Evolutionary conservation across 257 asterid genomes (phyloP), one percentile per base, ranked within the genome.

Genomic region (Ocimum tenuiflorum): DNA sequence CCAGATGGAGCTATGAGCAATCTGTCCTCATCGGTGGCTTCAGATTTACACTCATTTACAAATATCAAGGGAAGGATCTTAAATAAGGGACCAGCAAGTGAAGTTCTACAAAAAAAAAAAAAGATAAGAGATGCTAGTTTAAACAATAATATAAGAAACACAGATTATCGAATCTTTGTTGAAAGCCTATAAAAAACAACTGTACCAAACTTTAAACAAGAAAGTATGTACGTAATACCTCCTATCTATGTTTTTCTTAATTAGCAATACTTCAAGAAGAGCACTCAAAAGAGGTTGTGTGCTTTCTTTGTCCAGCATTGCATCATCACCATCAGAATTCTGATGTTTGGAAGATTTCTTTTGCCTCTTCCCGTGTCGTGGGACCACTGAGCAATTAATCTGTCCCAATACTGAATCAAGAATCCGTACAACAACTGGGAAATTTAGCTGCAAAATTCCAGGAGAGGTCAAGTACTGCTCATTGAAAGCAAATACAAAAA

Each of bases 221-320:
- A 52, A 15, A 57, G 69, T 31, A 43, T 35, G 75, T 47, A 62
- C 27, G 43, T 20, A 74, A 46, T 45, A 89, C 99, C 99, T 87
- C 83, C 78, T 88, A 41, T 72, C 79, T 59, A 86, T 83, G 73
- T 80, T 61, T 73, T 86, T 89, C 78, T 92, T 92, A 70, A 89
- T 73, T 7, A 86, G 86, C 75, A 92, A 66, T 56, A 86, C 84
- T 63, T 92, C 99, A 38, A 92, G 95, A 71, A 89, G 84, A 61
- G 91, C 81, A 69, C 87, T 73, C 58, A 83, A 60, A 63, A 81
- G 74, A 68, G 81, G 67, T 43, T 78, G 71, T 9, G 68, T 52
- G 72, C 53, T 83, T 71, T 81, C 91, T 68, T 66, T 71, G 31
- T 58, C 65, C 50, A 59, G 76, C 58, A 70, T 71, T 74, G 74